Conservation (phyloP, 2,329 filamentous ascomycete species). For the Cephalotrichum gorgonifer region DNA sequence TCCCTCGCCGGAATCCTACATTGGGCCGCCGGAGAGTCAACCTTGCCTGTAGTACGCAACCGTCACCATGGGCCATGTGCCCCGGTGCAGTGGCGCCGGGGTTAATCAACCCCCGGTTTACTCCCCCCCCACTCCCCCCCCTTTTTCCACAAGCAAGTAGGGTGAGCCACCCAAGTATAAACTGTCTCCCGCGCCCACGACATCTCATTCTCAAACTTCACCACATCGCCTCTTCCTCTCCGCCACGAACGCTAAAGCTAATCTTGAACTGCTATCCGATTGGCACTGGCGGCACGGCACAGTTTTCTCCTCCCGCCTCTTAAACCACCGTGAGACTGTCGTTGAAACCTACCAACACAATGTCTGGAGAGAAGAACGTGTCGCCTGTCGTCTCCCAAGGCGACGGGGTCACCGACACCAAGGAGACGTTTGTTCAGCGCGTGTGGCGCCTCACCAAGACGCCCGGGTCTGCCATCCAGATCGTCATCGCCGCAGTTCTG, state of each 20-base stretch:
- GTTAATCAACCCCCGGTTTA: too few relatives aligned
- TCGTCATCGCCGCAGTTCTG: constrained; percentile 34
- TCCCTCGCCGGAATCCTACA: background rate
- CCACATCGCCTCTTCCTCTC: too few relatives aligned
- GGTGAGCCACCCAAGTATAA: background rate
- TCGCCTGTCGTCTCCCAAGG: constrained; percentile 1
- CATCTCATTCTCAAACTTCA: background rate
- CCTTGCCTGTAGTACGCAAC: background rate
- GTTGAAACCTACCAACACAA: background rate
- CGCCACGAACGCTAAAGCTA: too few relatives aligned
- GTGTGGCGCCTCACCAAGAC: constrained; percentile 25
- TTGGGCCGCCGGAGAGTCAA: background rate
- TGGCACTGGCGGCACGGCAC: background rate
- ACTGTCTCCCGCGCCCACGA: background rate
- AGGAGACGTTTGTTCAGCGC: background rate
- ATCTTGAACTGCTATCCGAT: too few relatives aligned
- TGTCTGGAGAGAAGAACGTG: background rate
- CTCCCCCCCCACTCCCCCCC: too few relatives aligned
- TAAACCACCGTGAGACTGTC: background rate
- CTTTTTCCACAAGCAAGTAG: too few relatives aligned
- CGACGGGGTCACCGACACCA: background rate
- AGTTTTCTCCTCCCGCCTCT: background rate
- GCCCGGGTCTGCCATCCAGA: constrained; percentile 36
- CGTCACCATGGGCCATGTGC: background rate
- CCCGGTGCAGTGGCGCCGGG: background rate